Evolutionary conservation across 176 grass and related monocot genomes (phyloP).

Genomic region (Oryza brachyantha): DNA sequence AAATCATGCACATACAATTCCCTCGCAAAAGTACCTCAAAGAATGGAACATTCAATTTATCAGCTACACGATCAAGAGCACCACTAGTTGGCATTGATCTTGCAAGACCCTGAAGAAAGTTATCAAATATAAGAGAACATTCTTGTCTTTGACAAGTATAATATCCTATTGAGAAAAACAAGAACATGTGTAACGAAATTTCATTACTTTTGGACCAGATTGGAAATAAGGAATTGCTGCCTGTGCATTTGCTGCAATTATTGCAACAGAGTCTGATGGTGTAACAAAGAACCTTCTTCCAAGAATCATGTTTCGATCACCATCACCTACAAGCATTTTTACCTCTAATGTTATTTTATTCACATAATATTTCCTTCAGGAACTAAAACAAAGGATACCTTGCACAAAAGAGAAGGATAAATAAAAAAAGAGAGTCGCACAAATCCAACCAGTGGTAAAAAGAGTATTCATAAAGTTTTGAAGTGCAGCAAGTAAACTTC

Average conservation of each 20-base stretch:
- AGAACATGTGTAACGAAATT: background rate
- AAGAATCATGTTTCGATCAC: constrained; percentile 94
- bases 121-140: constrained; percentile 20
- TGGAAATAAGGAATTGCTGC: constrained; percentile 85
- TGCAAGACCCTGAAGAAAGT: constrained; percentile 70
- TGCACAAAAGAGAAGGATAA: background rate
- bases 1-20: background rate
- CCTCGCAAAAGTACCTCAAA: constrained; percentile 63
- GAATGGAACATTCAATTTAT: constrained; percentile 79
- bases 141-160: background rate
- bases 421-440: background rate
- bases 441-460: constrained; percentile 16
- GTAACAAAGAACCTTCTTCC: constrained; percentile 87
- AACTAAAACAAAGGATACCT: background rate
- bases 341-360: too few relatives aligned
- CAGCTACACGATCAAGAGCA: constrained; percentile 77
- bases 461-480: constrained; percentile 8
- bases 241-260: constrained; percentile 87
- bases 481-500: background rate
- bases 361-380: constrained; percentile 8
- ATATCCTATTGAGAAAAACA: background rate
- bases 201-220: constrained; percentile 70
- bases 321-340: constrained; percentile 60
- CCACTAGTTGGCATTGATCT: constrained; percentile 97
- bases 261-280: constrained; percentile 94